phyloP scores from a whole-genome alignment of 2,329 filamentous ascomycete species.

The Gaeumannomyces sp. region DNA sequence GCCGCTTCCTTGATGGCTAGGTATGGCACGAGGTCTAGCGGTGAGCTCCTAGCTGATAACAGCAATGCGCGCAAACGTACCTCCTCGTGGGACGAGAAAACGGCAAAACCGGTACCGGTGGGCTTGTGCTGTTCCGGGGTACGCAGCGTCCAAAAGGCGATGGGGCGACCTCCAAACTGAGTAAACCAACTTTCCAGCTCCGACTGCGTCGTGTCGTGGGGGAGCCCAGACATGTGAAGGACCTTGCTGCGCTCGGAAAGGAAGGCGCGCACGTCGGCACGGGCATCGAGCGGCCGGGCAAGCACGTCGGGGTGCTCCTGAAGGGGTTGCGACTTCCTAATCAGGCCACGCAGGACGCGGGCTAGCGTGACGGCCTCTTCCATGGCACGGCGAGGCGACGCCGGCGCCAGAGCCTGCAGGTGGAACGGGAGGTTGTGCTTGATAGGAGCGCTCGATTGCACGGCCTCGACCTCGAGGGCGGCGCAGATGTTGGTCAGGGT shows the following conservation, averaged over 20 bases:
- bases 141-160: slow-evolving; percentile 97
- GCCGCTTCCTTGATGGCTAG: neutral
- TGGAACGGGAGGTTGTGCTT: slow-evolving; percentile 99
- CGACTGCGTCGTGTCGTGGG: slow-evolving; percentile 96
- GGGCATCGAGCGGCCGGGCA: slow-evolving; percentile 90
- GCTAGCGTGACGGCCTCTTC: slow-evolving; percentile 94
- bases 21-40: neutral
- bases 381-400: slow-evolving; percentile 92
- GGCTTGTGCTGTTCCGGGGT: slow-evolving; percentile 99
- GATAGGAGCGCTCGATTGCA: slow-evolving; percentile 95
- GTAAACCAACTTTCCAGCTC: slow-evolving; percentile 99
- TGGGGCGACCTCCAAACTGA: slow-evolving; percentile 93
- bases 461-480: slow-evolving; percentile 93
- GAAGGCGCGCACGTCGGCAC: slow-evolving; percentile 93
- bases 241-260: slow-evolving; percentile 96
- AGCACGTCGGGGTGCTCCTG: slow-evolving; percentile 94
- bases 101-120: slow-evolving; percentile 96
- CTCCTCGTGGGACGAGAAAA: slow-evolving; percentile 99
- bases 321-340: slow-evolving; percentile 90
- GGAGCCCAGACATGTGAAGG: slow-evolving; percentile 92
- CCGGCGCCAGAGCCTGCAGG: slow-evolving; percentile 88
- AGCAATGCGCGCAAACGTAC: slow-evolving; percentile 47
- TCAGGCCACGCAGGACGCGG: slow-evolving; percentile 83
- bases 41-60: neutral
- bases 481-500: slow-evolving; percentile 97